These are phyloP conservation scores for Pterocarpus santalinus DNA, from an alignment of 306 rosid species.

Conservation along the genomic window DNA sequence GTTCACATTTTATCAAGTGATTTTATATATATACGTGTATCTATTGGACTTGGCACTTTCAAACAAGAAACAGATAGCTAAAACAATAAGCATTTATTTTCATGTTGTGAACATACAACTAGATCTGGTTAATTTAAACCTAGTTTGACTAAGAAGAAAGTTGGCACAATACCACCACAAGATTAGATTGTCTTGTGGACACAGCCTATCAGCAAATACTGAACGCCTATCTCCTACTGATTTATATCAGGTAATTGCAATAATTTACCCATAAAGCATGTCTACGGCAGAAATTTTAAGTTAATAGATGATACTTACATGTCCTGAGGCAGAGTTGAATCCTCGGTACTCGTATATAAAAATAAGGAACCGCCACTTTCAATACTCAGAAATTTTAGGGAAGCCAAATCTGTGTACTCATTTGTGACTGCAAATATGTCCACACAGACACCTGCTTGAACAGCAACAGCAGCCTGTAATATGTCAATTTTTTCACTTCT, in stretches of 20 bases:
- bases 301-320: conserved; percentile 66
- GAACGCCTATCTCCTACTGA: conserved; percentile 29
- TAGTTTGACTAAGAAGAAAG: conserved; percentile 25
- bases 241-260: conserved; percentile 40
- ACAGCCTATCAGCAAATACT: conserved; percentile 28
- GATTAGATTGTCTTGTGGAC: conserved; percentile 31
- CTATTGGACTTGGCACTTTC: conserved; percentile 22
- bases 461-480: conserved; percentile 95
- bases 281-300: conserved; percentile 15
- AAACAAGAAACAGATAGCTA: neutral
- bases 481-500: conserved; percentile 53
- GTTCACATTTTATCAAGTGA: conserved; percentile 28
- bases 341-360: conserved; percentile 84
- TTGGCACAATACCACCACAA: conserved; percentile 30
- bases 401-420: conserved; percentile 97
- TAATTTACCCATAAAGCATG: conserved; percentile 38
- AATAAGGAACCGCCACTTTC: conserved; percentile 94
- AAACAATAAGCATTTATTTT: conserved; percentile 33
- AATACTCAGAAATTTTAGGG: conserved; percentile 87
- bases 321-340: conserved; percentile 97
- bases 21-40: conserved; percentile 12
- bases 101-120: conserved; percentile 25
- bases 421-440: conserved; percentile 97
- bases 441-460: conserved; percentile 97
- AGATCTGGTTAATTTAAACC: conserved; percentile 17